Percentiles rank a stretch among this genome's conserved stretches.
Conservation (phyloP, 768 basidiomycete genomes). For the Kwoniella newhampshirensis region DNA sequence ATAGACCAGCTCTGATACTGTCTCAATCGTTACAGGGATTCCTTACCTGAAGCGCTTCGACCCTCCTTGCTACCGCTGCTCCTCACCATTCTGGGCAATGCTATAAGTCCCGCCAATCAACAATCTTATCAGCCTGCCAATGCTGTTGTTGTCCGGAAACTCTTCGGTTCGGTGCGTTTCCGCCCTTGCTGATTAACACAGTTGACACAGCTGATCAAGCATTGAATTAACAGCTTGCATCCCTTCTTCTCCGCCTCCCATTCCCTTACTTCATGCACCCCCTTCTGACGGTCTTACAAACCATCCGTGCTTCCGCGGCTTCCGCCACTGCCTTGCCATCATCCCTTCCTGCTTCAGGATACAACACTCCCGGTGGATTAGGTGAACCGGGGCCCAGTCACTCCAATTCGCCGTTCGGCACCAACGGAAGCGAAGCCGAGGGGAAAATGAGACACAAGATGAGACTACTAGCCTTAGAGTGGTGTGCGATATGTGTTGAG, state of each 20-base stretch:
- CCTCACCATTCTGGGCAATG: slow-evolving; percentile 68
- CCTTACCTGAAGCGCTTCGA: slow-evolving; percentile 66
- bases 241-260: slow-evolving; percentile 62
- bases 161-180: slow-evolving; percentile 76
- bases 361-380: slow-evolving; percentile 30
- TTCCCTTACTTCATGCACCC: slow-evolving; percentile 70
- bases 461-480: slow-evolving; percentile 41
- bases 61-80: slow-evolving; percentile 65
- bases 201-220: slow-evolving; percentile 11
- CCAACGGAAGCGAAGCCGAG: neutral
- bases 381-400: slow-evolving; percentile 2
- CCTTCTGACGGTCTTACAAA: slow-evolving; percentile 65
- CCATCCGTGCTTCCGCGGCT: slow-evolving; percentile 64
- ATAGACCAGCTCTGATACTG: neutral
- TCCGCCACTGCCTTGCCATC: slow-evolving; percentile 56
- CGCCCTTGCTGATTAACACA: neutral
- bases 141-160: slow-evolving; percentile 76
- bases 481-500: slow-evolving; percentile 75
- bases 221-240: slow-evolving; percentile 69
- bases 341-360: slow-evolving; percentile 38
- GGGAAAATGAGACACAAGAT: slow-evolving; percentile 14
- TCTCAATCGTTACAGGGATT: slow-evolving; percentile 60
- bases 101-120: slow-evolving; percentile 49
- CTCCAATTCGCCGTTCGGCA: neutral
- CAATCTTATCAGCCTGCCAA: slow-evolving; percentile 60